Base-by-base conservation (phyloP, 2,329 filamentous ascomycete genomes). In the Pseudonectria buxi region DNA sequence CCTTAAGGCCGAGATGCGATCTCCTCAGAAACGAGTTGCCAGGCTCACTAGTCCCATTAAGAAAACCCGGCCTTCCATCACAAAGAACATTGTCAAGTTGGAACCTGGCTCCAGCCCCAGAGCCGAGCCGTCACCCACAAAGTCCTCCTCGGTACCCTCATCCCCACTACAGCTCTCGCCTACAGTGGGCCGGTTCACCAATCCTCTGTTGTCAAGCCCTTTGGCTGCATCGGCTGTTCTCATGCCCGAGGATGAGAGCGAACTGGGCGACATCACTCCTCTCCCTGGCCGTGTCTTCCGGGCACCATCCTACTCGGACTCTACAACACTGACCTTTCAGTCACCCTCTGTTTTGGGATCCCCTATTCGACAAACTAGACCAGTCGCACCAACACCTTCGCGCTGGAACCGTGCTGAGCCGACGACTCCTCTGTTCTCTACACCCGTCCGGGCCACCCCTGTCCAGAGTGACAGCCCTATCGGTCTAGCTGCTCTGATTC, bases 21-120 rank as follows among this genome's bases (percentile, higher is more conserved):
- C 58, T 5, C 59, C 59, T 1, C 51, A 47, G 14, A 62, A 61
- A 49, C 48, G 49, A 26, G 39, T 48, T 18, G 41, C 50, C 15
- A 45, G 46, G n/a, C 49, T 54, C 10, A 43, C 45, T 3, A 54
- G 40, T 28, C 55, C 55, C 6, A 40, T 57, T 32, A 52, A 51
- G 45, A 44, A 33, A 28, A 43, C 41, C 7, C 34, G 50, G 14
- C 45, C 40, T 24, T 55, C 53, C 15, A 36, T 62, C 32, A 50
- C 46, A n/a, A 49, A 53, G 24, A 50, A 45, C 3, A 47, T 59
- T 15, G 41, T 60, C 37, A 51, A 48, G 36, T 45, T 62, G 28
- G 15, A 47, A n/a, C 58, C 58, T 11, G 41, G 39, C 7, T 25
- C 45, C 4, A 47, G 40, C 26, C 48, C 50, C 33, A 48, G 40